Base-by-base conservation (phyloP, 352 stramenopile genomes). In the Globisporangium uncinulatum region DNA sequence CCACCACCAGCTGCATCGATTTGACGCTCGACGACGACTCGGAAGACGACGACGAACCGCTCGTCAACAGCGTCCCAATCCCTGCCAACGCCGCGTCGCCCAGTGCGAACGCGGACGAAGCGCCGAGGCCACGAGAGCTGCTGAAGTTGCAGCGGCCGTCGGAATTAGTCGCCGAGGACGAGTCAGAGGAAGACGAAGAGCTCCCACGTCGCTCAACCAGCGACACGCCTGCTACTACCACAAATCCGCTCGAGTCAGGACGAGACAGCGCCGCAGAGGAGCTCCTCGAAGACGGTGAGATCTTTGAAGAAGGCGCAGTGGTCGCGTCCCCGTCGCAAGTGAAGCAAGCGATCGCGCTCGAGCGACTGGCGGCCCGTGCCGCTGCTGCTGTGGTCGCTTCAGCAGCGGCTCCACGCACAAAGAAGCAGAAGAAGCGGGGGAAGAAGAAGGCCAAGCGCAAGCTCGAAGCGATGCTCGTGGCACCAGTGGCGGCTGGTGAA, bases 371-470 rank as follows among this genome's bases (percentile, higher is more conserved):
- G n/a, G 51, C 48, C 4, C 57, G 62, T 24, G 6, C 45, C 15
- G 8, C 48, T 70, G 19, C 39, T 57, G 36, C 55, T 10, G 59
- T 50, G 41, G 31, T 10, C 13, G 17, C 34, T 6, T 15, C 13
- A 10, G 21, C n/a, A 17, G 48, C 31, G 17, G 0, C 10, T 10
- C 9, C 15, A 14, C n/a, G 32, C 10, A 44, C 36, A 21, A 87
- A 87, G 55, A 87, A 87, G 61, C 74, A 79, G 32, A 91, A 91
- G 59, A 89, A 89, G 46, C 79, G 79, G 2, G 77, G 81, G 6
- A 86, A 87, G 53, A 93, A 91, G 61, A 87, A 87, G 50, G 60
- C 65, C 0, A 92, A 92, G 54, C 78, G 83, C 17, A 90, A 92
- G 51, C 51, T 81, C 14, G 82, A 87, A 1, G 61, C 64, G n/a